phyloP scores from a whole-genome alignment of 2,329 filamentous ascomycete genomes.

The Hortaea sp. region DNA sequence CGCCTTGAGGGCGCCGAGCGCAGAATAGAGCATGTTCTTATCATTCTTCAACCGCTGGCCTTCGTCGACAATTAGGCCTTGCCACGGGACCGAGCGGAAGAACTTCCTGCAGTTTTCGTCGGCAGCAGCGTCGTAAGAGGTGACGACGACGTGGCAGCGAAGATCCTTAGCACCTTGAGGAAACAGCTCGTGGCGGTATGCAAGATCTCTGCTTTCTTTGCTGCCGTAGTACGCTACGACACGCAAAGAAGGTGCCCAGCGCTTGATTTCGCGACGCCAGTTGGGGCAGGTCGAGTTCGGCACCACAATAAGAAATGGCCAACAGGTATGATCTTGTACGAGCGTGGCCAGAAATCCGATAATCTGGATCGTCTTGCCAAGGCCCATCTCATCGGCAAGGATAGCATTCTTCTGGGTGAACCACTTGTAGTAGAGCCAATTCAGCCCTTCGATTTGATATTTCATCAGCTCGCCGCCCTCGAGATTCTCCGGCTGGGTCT shows the following conservation, averaged over 20 bases:
- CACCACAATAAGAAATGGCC: slow-evolving; percentile 86
- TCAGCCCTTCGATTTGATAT: slow-evolving; percentile 86
- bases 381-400: slow-evolving; percentile 93
- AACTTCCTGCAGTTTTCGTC: slow-evolving; percentile 61
- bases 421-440: slow-evolving; percentile 92
- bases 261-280: slow-evolving; percentile 92
- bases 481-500: slow-evolving; percentile 62
- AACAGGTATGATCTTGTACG: slow-evolving; percentile 54
- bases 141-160: slow-evolving; percentile 83
- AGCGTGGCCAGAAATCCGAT: slow-evolving; percentile 71
- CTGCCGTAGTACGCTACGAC: slow-evolving; percentile 92
- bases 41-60: slow-evolving; percentile 94
- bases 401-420: slow-evolving; percentile 75
- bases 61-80: slow-evolving; percentile 84
- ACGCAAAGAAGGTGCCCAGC: slow-evolving; percentile 75
- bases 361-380: slow-evolving; percentile 94
- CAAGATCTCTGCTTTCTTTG: slow-evolving; percentile 61
- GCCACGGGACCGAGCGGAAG: slow-evolving; percentile 69
- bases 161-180: slow-evolving; percentile 55
- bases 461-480: slow-evolving; percentile 77
- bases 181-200: slow-evolving; percentile 77
- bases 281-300: slow-evolving; percentile 96
- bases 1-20: slow-evolving; percentile 61
- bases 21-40: slow-evolving; percentile 67
- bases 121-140: slow-evolving; percentile 82